phyloP scores from a whole-genome alignment of 768 basidiomycete species.

The Myochromella boudieri region DNA sequence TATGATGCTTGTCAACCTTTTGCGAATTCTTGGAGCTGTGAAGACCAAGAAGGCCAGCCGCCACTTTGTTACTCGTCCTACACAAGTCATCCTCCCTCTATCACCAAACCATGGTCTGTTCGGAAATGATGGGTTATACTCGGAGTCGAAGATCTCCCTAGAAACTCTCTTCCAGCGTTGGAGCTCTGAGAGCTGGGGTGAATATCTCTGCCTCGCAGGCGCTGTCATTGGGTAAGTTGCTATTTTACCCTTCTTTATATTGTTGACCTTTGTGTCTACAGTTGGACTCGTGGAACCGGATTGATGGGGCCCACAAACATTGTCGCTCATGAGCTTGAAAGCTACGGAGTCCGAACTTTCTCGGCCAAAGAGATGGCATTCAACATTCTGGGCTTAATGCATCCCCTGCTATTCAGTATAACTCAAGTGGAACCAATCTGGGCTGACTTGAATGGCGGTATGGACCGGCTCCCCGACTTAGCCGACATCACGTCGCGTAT shows the following conservation, averaged over 20 bases:
- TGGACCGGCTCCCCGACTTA: constrained; percentile 95
- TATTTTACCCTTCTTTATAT: background rate
- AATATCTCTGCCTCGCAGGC: constrained; percentile 96
- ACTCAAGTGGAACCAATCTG: constrained; percentile 99
- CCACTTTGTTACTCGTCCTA: constrained; percentile 95
- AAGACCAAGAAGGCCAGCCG: constrained; percentile 98
- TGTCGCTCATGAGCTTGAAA: constrained; percentile 91
- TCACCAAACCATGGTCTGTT: constrained; percentile 98
- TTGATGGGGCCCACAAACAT: constrained; percentile 95
- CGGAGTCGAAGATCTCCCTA: constrained; percentile 96
- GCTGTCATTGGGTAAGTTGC: constrained; percentile 90
- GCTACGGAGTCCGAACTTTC: constrained; percentile 94
- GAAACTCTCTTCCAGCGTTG: constrained; percentile 99
- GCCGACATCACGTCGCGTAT: constrained; percentile 90
- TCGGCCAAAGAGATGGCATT: constrained; percentile 99
- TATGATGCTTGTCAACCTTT: constrained; percentile 97
- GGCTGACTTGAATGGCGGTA: constrained; percentile 98
- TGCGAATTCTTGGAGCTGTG: constrained; percentile 94
- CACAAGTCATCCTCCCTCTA: constrained; percentile 95
- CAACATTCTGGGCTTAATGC: constrained; percentile 99
- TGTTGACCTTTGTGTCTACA: constrained; percentile 26
- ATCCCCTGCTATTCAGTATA: constrained; percentile 97
- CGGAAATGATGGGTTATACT: constrained; percentile 97
- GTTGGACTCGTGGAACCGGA: constrained; percentile 98
- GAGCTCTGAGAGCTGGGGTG: constrained; percentile 98